These are phyloP conservation scores for Neoarthrinium moseri DNA, from an alignment of 2,329 filamentous ascomycete genomes.

Conservation along the genomic window DNA sequence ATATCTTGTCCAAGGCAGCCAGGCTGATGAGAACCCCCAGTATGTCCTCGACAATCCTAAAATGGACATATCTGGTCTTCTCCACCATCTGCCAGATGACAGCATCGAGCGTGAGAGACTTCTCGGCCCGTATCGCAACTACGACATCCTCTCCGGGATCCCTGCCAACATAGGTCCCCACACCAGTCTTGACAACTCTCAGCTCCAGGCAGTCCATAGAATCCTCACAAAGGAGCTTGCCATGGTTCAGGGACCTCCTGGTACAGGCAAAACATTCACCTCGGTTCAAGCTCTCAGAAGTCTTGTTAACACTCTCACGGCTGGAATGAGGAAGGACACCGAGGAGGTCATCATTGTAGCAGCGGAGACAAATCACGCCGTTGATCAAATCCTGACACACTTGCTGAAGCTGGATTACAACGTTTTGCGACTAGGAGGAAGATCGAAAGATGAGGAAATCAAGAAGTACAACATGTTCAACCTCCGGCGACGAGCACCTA, in stretches of 20 bases:
- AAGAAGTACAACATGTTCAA: slow-evolving; percentile 66
- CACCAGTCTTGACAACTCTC: slow-evolving; percentile 64
- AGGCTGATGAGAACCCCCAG: slow-evolving; percentile 23
- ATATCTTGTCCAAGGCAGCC: slow-evolving; percentile 54
- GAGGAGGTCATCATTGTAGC: slow-evolving; percentile 70
- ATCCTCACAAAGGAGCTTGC: slow-evolving; percentile 73
- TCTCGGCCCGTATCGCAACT: slow-evolving; percentile 14
- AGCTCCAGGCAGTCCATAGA: slow-evolving; percentile 64
- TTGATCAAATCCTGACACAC: slow-evolving; percentile 75
- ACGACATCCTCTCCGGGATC: slow-evolving; percentile 23
- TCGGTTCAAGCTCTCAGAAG: slow-evolving; percentile 70
- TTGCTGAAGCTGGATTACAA: slow-evolving; percentile 53
- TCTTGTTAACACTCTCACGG: slow-evolving; percentile 56
- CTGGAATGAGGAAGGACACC: slow-evolving; percentile 43
- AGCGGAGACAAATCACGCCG: slow-evolving; percentile 86
- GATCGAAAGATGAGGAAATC: slow-evolving; percentile 65
- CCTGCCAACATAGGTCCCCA: slow-evolving; percentile 21
- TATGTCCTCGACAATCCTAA: slow-evolving; percentile 29
- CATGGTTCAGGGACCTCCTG: slow-evolving; percentile 80
- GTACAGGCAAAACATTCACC: slow-evolving; percentile 75
- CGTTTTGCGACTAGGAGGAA: slow-evolving; percentile 63
- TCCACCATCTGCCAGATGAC: slow-evolving; percentile 23
- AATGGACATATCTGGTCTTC: slow-evolving; percentile 32
- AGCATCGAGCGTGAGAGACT: slow-evolving; percentile 4
- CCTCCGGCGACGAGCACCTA: slow-evolving; percentile 39